phyloP scores from a whole-genome alignment of 495 filamentous ascomycete species.

The Podospora sp. region DNA sequence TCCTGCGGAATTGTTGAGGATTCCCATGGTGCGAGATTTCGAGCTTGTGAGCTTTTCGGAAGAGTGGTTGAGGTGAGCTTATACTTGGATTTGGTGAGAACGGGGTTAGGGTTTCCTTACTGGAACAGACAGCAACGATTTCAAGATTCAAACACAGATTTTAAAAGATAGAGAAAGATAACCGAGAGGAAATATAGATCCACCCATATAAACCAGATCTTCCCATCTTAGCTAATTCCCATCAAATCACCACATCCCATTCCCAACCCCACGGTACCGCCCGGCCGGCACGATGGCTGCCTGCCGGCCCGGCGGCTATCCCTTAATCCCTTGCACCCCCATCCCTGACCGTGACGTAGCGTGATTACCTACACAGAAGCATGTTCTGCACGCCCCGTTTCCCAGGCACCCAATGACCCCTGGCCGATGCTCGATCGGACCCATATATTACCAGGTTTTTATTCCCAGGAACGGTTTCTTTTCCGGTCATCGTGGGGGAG shows the following conservation, averaged over 20 bases:
- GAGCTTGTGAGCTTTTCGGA: background rate
- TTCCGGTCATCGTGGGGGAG: background rate
- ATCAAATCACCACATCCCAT: background rate
- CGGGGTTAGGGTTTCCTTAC: background rate
- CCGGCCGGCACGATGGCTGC: too few relatives aligned
- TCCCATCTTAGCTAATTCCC: background rate
- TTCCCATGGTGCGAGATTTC: background rate
- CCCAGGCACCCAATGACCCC: background rate
- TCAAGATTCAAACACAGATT: too few relatives aligned
- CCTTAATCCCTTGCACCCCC: too few relatives aligned
- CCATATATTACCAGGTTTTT: background rate
- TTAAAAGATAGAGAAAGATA: background rate
- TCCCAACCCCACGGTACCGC: background rate
- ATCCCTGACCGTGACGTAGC: background rate
- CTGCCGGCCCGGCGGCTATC: background rate
- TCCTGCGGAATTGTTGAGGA: background rate
- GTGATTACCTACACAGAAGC: background rate
- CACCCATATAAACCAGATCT: background rate
- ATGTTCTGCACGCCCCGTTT: background rate
- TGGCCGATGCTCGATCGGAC: background rate
- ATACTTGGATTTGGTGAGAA: background rate
- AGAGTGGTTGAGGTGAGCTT: background rate
- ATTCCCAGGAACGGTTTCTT: background rate
- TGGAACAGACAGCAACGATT: background rate
- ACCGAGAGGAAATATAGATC: background rate